Evolutionary conservation across 768 basidiomycete genomes (phyloP).

Genomic region (Hortiboletus flavorubellus): DNA sequence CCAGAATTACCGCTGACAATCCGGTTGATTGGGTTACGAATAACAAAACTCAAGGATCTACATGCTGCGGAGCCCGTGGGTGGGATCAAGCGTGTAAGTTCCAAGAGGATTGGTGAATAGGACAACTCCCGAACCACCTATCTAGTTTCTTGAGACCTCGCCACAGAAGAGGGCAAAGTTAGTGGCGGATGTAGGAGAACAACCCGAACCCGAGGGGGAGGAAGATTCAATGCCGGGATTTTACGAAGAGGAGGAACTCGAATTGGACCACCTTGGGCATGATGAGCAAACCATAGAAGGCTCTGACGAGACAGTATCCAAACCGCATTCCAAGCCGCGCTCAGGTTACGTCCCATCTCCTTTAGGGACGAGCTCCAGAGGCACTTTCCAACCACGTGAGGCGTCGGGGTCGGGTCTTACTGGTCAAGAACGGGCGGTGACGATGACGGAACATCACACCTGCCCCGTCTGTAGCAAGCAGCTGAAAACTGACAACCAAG

Average conservation of each 20-base stretch:
- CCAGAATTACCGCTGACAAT: slow-evolving; percentile 77
- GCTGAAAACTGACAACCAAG: slow-evolving; percentile 68
- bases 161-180: slow-evolving; percentile 42
- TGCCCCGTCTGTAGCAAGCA: slow-evolving; percentile 74
- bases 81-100: slow-evolving; percentile 72
- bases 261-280: slow-evolving; percentile 12
- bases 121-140: neutral
- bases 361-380: neutral
- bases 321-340: slow-evolving; percentile 13
- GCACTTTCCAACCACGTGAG: slow-evolving; percentile 1
- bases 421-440: slow-evolving; percentile 12
- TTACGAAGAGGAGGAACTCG: slow-evolving; percentile 44
- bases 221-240: slow-evolving; percentile 50
- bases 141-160: slow-evolving; percentile 57
- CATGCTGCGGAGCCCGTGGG: slow-evolving; percentile 39
- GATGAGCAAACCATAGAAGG: slow-evolving; percentile 10
- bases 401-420: slow-evolving; percentile 13
- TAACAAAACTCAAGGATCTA: slow-evolving; percentile 88
- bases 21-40: slow-evolving; percentile 82
- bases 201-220: slow-evolving; percentile 22
- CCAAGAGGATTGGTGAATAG: neutral
- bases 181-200: slow-evolving; percentile 13
- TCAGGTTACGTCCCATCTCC: neutral
- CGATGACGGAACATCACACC: slow-evolving; percentile 27
- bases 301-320: slow-evolving; percentile 1